Evolutionary conservation across 805 yeast species (phyloP).

Genomic region (Candida maris): DNA sequence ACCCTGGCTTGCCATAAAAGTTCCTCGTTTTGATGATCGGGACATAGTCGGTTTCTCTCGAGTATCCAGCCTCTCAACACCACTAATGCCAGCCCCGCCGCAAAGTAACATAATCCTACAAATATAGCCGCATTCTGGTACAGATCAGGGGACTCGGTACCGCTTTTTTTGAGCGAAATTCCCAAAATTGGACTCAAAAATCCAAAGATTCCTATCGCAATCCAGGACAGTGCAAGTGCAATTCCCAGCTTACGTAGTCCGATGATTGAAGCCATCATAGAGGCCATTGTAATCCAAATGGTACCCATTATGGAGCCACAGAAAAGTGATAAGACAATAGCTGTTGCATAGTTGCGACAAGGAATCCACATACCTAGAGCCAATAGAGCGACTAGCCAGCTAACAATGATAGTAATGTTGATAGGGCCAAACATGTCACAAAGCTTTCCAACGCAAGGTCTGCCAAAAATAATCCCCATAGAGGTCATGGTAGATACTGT

Average conservation of each 20-base stretch:
- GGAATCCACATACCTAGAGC: constrained; percentile 55
- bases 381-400: constrained; percentile 38
- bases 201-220: constrained; percentile 45
- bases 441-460: constrained; percentile 52
- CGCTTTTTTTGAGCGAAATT: constrained; percentile 40
- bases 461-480: constrained; percentile 51
- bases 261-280: constrained; percentile 48
- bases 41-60: constrained; percentile 40
- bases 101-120: constrained; percentile 53
- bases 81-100: constrained; percentile 39
- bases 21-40: constrained; percentile 20
- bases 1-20: constrained; percentile 15
- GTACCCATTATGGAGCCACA: constrained; percentile 61
- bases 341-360: constrained; percentile 53
- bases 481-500: constrained; percentile 58
- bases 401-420: constrained; percentile 39
- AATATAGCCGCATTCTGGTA: constrained; percentile 54
- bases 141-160: constrained; percentile 38
- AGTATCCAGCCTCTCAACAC: constrained; percentile 53
- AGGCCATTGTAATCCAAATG: constrained; percentile 52
- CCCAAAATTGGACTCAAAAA: constrained; percentile 63
- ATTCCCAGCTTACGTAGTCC: constrained; percentile 53
- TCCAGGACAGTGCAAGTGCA: constrained; percentile 48
- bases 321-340: constrained; percentile 47
- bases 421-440: constrained; percentile 52